Evolutionary conservation across 768 basidiomycete genomes (phyloP).

Genomic region (Auriscalpium microsporum): DNA sequence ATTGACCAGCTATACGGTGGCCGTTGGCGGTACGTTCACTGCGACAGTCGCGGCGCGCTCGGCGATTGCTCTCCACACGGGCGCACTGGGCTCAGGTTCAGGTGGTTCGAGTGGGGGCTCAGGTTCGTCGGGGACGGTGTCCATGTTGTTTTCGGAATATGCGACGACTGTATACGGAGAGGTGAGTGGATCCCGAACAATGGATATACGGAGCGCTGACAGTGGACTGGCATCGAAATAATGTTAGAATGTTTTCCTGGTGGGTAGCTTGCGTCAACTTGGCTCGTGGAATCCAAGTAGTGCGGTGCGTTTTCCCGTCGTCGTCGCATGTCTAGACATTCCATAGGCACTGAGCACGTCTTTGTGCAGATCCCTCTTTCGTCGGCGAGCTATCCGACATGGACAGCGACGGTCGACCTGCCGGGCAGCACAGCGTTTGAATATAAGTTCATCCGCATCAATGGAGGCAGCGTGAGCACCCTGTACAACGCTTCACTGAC

Average conservation of each 20-base stretch:
- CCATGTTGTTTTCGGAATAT: constrained; percentile 35
- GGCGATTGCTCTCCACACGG: constrained; percentile 21
- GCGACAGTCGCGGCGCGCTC: constrained; percentile 17
- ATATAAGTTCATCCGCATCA: constrained; percentile 55
- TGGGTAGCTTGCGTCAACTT: constrained; percentile 47
- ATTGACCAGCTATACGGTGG: background rate
- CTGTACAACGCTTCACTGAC: background rate
- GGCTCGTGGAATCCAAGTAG: constrained; percentile 42
- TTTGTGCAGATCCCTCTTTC: constrained; percentile 39
- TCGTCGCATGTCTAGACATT: background rate
- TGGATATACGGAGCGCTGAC: background rate
- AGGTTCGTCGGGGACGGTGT: constrained; percentile 1
- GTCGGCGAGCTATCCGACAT: constrained; percentile 43
- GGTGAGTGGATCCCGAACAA: constrained; percentile 23
- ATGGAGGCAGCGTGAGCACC: constrained; percentile 37
- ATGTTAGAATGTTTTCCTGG: constrained; percentile 49
- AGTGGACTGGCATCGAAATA: background rate
- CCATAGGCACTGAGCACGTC: background rate
- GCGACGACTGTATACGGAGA: constrained; percentile 52
- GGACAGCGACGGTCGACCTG: constrained; percentile 42
- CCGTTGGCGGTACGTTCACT: constrained; percentile 13
- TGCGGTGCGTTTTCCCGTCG: constrained; percentile 28
- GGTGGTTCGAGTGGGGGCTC: background rate
- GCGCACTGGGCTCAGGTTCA: constrained; percentile 1
- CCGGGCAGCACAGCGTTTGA: constrained; percentile 42